These are phyloP conservation scores for Arabis alpina DNA, from an alignment of 345 rosid species.

Conservation along the genomic window DNA sequence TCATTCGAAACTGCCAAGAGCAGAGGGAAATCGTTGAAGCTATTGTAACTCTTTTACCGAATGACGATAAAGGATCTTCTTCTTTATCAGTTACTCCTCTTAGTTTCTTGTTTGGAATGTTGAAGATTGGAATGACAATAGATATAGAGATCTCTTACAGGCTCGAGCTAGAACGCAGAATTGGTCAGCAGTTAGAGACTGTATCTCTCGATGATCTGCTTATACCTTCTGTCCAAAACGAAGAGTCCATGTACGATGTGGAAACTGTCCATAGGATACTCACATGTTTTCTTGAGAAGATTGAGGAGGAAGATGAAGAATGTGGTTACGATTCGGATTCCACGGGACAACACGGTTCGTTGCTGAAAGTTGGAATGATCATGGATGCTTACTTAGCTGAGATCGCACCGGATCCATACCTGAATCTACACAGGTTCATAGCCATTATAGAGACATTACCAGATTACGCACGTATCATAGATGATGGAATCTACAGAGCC, in stretches of 20 bases:
- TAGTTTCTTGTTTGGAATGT: constrained; percentile 79
- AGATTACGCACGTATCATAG: constrained; percentile 72
- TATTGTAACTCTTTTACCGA: constrained; percentile 65
- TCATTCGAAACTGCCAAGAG: constrained; percentile 53
- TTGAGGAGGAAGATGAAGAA: constrained; percentile 64
- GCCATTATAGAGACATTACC: constrained; percentile 77
- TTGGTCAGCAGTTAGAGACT: constrained; percentile 64
- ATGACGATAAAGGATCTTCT: constrained; percentile 52
- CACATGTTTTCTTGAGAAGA: constrained; percentile 59
- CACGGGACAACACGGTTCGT: constrained; percentile 56
- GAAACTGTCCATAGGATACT: constrained; percentile 77
- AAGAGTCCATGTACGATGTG: constrained; percentile 73
- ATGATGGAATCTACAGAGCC: constrained; percentile 85
- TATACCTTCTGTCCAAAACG: constrained; percentile 67
- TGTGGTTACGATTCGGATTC: constrained; percentile 42
- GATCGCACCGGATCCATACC: constrained; percentile 81
- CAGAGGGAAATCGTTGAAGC: constrained; percentile 68
- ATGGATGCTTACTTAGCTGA: constrained; percentile 84
- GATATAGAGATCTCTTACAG: constrained; percentile 57
- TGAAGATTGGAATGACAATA: constrained; percentile 62
- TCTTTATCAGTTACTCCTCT: constrained; percentile 46
- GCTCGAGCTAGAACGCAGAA: constrained; percentile 72
- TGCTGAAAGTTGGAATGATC: constrained; percentile 78
- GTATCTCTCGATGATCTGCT: constrained; percentile 78
- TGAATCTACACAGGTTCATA: constrained; percentile 69